A percentile compares a stretch with the other conserved stretches of the same genome.
Evolutionary conservation across 2,329 filamentous ascomycete genomes (phyloP).

Genomic region (Claviceps fusiformis): DNA sequence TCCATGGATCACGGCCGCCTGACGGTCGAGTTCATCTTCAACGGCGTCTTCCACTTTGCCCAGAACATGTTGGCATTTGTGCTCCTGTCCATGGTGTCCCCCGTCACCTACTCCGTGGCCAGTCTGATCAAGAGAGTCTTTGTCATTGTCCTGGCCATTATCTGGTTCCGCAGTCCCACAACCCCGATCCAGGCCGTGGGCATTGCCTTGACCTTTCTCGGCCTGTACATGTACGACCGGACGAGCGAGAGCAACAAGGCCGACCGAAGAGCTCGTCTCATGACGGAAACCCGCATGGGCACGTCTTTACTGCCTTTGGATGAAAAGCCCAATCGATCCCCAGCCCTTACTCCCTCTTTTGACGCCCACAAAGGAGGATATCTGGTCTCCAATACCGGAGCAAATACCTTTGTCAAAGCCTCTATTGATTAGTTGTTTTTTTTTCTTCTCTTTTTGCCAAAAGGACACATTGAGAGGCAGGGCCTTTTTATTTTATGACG

Average conservation of each 20-base stretch:
- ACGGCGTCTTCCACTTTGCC: slow-evolving; percentile 89
- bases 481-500: not conserved
- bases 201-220: slow-evolving; percentile 78
- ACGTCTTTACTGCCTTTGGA: slow-evolving; percentile 53
- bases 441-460: not conserved
- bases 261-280: slow-evolving; percentile 64
- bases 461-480: slow-evolving; percentile 11
- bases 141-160: slow-evolving; percentile 84
- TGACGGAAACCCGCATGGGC: slow-evolving; percentile 25
- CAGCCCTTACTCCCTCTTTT: not conserved
- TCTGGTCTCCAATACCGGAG: slow-evolving; percentile 20
- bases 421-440: slow-evolving; percentile 30
- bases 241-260: slow-evolving; percentile 80
- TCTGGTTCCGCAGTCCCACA: slow-evolving; percentile 91
- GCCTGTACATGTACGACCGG: slow-evolving; percentile 89
- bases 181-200: slow-evolving; percentile 71
- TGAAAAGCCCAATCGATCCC: slow-evolving; percentile 20
- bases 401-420: slow-evolving; percentile 38
- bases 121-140: slow-evolving; percentile 95
- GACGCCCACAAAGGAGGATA: slow-evolving; percentile 35
- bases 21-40: slow-evolving; percentile 84
- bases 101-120: slow-evolving; percentile 93
- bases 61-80: slow-evolving; percentile 95
- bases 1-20: slow-evolving; percentile 63
- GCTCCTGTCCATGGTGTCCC: slow-evolving; percentile 81